A percentile compares a stretch with the other conserved stretches of the same genome.
These are phyloP conservation scores for Bacidia gigantensis DNA, from an alignment of 495 filamentous ascomycete species.

Conservation along the genomic window DNA sequence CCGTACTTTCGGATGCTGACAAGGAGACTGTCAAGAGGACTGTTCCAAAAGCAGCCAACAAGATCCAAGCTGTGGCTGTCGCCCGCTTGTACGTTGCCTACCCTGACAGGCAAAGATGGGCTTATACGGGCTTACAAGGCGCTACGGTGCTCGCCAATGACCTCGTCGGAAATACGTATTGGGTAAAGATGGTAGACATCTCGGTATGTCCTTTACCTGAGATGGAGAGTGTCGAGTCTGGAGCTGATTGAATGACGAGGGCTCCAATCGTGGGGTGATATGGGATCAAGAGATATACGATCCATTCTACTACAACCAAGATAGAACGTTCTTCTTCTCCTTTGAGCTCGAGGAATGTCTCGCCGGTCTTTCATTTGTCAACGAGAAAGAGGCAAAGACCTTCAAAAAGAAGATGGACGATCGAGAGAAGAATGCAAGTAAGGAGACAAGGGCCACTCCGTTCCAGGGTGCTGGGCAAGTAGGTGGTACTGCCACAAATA, in stretches of 20 bases:
- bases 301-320: slow-evolving; percentile 84
- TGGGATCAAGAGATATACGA: slow-evolving; percentile 99
- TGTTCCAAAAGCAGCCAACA: slow-evolving; percentile 84
- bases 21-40: slow-evolving; percentile 84
- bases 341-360: slow-evolving; percentile 89
- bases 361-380: slow-evolving; percentile 78
- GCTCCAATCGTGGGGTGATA: slow-evolving; percentile 72
- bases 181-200: slow-evolving; percentile 93
- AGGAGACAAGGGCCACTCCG: slow-evolving; percentile 61
- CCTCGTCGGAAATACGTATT: slow-evolving; percentile 85
- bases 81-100: slow-evolving; percentile 89
- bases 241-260: slow-evolving; percentile 31
- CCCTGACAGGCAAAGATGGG: slow-evolving; percentile 78
- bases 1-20: slow-evolving; percentile 78
- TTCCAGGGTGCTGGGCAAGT: slow-evolving; percentile 43
- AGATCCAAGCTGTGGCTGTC: slow-evolving; percentile 87
- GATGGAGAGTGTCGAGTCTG: neutral
- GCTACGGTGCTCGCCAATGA: slow-evolving; percentile 91
- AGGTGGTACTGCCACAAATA: slow-evolving; percentile 27
- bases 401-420: slow-evolving; percentile 94
- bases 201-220: slow-evolving; percentile 47
- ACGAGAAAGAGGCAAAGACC: slow-evolving; percentile 90
- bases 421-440: slow-evolving; percentile 82
- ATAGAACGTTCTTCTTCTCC: slow-evolving; percentile 91
- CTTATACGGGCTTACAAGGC: slow-evolving; percentile 84